Conservation (phyloP, 2,329 filamentous ascomycete genomes). For the Trichoderma hamatum region DNA sequence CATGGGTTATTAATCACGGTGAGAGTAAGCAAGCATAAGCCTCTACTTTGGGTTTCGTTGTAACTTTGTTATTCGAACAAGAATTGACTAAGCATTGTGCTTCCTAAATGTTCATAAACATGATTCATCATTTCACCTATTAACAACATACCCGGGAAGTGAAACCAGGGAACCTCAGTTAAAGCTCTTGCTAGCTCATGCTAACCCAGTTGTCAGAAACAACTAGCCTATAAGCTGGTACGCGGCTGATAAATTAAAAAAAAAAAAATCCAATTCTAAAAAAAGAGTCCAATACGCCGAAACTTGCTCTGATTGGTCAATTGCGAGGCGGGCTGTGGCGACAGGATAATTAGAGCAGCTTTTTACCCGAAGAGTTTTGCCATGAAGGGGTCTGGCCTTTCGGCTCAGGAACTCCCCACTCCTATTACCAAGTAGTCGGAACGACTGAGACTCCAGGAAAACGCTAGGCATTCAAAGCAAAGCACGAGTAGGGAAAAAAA, state of each 20-base stretch:
- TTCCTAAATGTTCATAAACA: neutral
- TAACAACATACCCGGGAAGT: neutral
- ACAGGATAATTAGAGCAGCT: conserved; percentile 9
- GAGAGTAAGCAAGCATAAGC: too few species aligned
- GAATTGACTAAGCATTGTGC: neutral
- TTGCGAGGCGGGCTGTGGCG: neutral
- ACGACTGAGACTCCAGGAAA: neutral
- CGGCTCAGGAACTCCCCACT: neutral
- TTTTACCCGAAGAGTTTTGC: conserved; percentile 20
- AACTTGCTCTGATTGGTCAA: conserved; percentile 12
- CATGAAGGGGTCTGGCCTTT: neutral
- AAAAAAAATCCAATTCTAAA: neutral
- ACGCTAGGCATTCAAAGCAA: neutral
- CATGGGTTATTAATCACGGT: neutral
- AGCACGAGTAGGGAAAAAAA: neutral
- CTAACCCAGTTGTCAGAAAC: neutral
- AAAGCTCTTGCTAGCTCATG: neutral
- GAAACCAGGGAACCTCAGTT: neutral
- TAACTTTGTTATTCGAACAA: neutral
- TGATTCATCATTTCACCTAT: neutral
- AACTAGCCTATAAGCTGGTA: neutral
- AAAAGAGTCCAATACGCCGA: neutral
- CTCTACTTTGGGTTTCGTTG: neutral
- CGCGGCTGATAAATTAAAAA: neutral
- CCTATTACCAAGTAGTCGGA: neutral